Percentiles rank a stretch among this genome's conserved stretches.
Evolutionary conservation across 2,329 filamentous ascomycete genomes (phyloP).

Genomic region (Phaeosphaeria sp.): DNA sequence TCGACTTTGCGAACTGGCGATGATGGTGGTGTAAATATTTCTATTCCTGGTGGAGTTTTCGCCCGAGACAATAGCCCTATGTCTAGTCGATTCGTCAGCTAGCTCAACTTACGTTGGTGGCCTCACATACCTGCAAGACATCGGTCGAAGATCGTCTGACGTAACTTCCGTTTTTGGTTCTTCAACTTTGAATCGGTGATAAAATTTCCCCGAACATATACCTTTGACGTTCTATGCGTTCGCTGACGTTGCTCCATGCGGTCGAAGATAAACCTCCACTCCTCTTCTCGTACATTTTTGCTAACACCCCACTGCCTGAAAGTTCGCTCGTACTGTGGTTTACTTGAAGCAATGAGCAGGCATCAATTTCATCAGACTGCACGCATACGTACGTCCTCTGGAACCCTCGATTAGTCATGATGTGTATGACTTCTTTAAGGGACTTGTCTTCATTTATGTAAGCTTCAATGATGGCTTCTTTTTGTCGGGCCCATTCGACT

Average conservation of each 20-base stretch:
- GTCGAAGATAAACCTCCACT: conserved; percentile 8
- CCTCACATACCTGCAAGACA: background rate
- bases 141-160: conserved; percentile 1
- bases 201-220: conserved; percentile 5
- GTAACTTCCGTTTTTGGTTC: conserved; percentile 5
- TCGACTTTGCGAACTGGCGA: background rate
- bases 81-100: background rate
- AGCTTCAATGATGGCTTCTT: conserved; percentile 5
- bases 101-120: background rate
- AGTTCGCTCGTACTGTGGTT: conserved; percentile 10
- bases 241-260: conserved; percentile 1
- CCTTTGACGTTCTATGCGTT: background rate
- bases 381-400: conserved; percentile 9
- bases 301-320: conserved; percentile 9
- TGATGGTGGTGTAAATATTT: conserved; percentile 2
- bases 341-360: background rate
- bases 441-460: conserved; percentile 5
- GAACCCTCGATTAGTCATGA: conserved; percentile 10
- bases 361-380: background rate
- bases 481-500: conserved; percentile 9
- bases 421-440: conserved; percentile 7
- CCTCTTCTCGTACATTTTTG: conserved; percentile 7
- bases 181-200: conserved; percentile 4
- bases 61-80: background rate
- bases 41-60: conserved; percentile 1